A percentile compares a stretch with the other conserved stretches of the same genome.
Evolutionary conservation across 2,329 filamentous ascomycete genomes (phyloP).

Genomic region (Stachybotrys chartarum): DNA sequence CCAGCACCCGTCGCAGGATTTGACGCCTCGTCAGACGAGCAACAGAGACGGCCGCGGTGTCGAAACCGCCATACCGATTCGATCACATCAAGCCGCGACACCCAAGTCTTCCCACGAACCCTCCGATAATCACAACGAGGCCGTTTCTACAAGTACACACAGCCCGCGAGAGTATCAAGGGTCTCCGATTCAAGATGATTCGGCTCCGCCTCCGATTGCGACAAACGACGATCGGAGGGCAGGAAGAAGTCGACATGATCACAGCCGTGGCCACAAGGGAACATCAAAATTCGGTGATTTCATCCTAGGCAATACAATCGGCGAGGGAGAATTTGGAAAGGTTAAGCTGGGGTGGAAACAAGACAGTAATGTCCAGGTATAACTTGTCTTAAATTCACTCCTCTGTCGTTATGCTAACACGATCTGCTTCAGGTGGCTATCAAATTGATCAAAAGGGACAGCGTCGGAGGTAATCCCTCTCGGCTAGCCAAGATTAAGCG

Average conservation of each 20-base stretch:
- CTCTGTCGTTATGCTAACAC: not conserved
- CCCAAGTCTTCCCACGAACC: conserved; percentile 64
- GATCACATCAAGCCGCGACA: conserved; percentile 33
- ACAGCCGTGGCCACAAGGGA: conserved; percentile 51
- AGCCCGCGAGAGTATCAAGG: conserved; percentile 14
- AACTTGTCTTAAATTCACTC: conserved; percentile 5
- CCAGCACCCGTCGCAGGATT: conserved; percentile 24
- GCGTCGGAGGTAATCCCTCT: conserved; percentile 78
- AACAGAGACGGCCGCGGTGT: conserved; percentile 31
- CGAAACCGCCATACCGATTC: conserved; percentile 35
- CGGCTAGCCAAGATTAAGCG: conserved; percentile 95
- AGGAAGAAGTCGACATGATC: conserved; percentile 52
- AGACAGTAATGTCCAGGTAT: conserved; percentile 77
- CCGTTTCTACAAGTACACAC: conserved; percentile 39
- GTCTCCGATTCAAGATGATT: conserved; percentile 27
- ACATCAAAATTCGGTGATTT: conserved; percentile 87
- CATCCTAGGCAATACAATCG: conserved; percentile 89
- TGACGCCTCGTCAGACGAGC: conserved; percentile 28
- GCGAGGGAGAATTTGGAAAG: conserved; percentile 97
- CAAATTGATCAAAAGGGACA: conserved; percentile 92
- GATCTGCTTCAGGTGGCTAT: conserved; percentile 67
- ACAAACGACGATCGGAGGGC: conserved; percentile 38
- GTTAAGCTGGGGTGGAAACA: conserved; percentile 98
- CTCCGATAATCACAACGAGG: conserved; percentile 70
- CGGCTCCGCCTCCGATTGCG: conserved; percentile 36